Conservation (phyloP, 1,139 yeast genomes). For the Saccharomyces hybrid region DNA sequence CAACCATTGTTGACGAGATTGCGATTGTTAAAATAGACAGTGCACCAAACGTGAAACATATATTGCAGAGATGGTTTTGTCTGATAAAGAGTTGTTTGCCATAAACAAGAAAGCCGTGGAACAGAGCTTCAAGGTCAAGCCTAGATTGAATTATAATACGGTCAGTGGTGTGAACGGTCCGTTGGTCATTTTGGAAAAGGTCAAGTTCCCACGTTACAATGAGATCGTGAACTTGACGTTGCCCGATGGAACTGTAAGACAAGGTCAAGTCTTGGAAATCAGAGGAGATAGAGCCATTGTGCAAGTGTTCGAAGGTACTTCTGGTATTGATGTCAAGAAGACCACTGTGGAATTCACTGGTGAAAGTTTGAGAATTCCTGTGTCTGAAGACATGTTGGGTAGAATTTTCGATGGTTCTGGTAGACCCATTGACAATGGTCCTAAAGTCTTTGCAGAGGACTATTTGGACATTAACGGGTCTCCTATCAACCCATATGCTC, state of each 20-base stretch:
- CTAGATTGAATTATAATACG: slow-evolving; percentile 87
- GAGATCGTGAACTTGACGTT: slow-evolving; percentile 94
- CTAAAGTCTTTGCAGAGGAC: slow-evolving; percentile 96
- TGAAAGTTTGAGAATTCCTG: slow-evolving; percentile 84
- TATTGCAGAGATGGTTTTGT: slow-evolving; percentile 20
- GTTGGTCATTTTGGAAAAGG: slow-evolving; percentile 88
- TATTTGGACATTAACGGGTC: slow-evolving; percentile 97
- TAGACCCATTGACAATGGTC: slow-evolving; percentile 97
- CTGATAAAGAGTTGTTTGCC: slow-evolving; percentile 44
- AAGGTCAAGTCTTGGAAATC: slow-evolving; percentile 97
- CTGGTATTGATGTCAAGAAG: slow-evolving; percentile 96
- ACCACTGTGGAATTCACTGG: slow-evolving; percentile 97
- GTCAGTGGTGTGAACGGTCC: slow-evolving; percentile 99
- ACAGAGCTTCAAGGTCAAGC: slow-evolving; percentile 83
- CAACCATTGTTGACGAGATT: neutral
- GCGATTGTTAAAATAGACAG: neutral
- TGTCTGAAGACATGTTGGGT: slow-evolving; percentile 94
- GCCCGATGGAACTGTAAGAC: slow-evolving; percentile 90
- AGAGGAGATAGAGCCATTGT: slow-evolving; percentile 96
- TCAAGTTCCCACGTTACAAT: slow-evolving; percentile 91
- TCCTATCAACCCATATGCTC: slow-evolving; percentile 95
- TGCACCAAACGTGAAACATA: neutral
- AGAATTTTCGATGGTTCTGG: slow-evolving; percentile 99
- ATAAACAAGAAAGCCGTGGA: slow-evolving; percentile 88
- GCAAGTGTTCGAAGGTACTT: slow-evolving; percentile 97